Conservation (phyloP, 768 basidiomycete genomes). For the Rossbeevera mucosa region DNA sequence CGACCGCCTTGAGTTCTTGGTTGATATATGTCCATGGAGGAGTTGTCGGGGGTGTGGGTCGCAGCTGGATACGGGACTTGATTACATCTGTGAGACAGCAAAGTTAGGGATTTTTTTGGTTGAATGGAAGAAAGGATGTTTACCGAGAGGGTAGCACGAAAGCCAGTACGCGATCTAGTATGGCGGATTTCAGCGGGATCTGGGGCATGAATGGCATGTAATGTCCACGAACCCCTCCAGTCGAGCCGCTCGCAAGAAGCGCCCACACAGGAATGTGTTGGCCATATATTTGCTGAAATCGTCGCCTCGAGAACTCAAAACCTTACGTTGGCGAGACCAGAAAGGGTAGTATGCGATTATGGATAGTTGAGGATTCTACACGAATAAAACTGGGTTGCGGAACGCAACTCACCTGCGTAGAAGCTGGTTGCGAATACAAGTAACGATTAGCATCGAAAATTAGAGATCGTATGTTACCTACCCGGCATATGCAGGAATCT, state of each 20-base stretch:
- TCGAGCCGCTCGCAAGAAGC: conserved; percentile 75
- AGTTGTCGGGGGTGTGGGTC: conserved; percentile 65
- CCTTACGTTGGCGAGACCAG: conserved; percentile 48
- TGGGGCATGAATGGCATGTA: not conserved
- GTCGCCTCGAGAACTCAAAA: conserved; percentile 86
- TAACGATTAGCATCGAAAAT: not conserved
- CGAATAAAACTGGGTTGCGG: not conserved
- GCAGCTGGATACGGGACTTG: conserved; percentile 86
- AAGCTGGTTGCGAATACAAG: conserved; percentile 41
- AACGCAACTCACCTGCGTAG: conserved; percentile 48
- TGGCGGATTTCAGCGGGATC: not conserved
- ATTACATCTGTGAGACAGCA: conserved; percentile 61
- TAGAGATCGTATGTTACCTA: not conserved
- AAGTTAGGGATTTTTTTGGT: not conserved
- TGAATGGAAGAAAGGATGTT: not conserved
- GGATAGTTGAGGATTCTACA: not conserved
- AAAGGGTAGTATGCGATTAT: not conserved
- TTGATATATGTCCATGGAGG: conserved; percentile 75
- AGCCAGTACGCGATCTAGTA: conserved; percentile 62
- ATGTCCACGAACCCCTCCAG: conserved; percentile 61
- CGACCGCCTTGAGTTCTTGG: conserved; percentile 59
- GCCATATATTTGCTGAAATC: conserved; percentile 62
- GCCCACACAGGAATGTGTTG: conserved; percentile 79
- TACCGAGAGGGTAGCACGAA: conserved; percentile 84
- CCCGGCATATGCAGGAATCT: conserved; percentile 97